phyloP scores from a whole-genome alignment of 768 basidiomycete genomes.

The Lyophyllum atratum region DNA sequence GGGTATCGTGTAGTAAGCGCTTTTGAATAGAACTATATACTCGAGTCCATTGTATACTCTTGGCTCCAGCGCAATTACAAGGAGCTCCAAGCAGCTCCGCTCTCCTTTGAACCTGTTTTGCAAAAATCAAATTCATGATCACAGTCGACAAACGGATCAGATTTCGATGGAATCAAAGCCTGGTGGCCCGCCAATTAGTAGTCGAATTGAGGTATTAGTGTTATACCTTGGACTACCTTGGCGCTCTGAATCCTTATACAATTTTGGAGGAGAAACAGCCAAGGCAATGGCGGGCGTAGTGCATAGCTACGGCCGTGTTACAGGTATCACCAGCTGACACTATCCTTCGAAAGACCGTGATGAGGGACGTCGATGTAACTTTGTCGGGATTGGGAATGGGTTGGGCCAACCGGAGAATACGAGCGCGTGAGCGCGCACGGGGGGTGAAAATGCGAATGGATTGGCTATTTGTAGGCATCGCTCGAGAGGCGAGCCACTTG shows the following conservation, averaged over 20 bases:
- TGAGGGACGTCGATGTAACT: conserved; percentile 4
- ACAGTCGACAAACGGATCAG: no score
- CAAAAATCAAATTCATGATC: no score
- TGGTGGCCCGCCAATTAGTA: no score
- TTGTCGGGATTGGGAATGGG: background rate
- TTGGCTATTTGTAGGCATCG: background rate
- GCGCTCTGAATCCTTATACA: background rate
- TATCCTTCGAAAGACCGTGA: conserved; percentile 2
- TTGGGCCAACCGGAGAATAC: background rate
- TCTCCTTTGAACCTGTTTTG: no score
- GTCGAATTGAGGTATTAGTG: background rate
- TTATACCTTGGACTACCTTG: background rate
- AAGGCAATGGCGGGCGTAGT: background rate
- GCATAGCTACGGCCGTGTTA: background rate
- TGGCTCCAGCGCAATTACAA: no score
- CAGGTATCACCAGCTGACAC: conserved; percentile 4
- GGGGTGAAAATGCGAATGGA: background rate
- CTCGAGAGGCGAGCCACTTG: background rate
- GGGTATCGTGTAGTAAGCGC: background rate
- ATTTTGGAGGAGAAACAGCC: background rate
- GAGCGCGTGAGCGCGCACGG: background rate
- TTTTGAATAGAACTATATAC: background rate
- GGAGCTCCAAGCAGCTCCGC: no score
- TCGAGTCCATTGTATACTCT: no score
- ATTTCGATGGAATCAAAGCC: no score